Conservation (phyloP, 2,329 filamentous ascomycete species). For the Emydomyces testavorans region DNA sequence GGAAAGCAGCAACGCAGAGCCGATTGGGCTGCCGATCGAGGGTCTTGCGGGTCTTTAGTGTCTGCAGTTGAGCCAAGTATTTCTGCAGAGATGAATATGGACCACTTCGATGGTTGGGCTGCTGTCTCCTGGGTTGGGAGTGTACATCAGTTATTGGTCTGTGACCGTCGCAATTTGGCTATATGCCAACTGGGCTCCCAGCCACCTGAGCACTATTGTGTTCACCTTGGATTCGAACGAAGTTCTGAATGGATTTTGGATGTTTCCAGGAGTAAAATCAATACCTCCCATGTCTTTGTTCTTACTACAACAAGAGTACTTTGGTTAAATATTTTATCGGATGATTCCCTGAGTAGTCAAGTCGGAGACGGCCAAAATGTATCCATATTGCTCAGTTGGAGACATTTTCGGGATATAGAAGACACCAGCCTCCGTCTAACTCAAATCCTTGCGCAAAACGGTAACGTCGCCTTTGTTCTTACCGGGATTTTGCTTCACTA, state of each 20-base stretch:
- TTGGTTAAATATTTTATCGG: constrained; percentile 32
- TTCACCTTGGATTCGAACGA: constrained; percentile 30
- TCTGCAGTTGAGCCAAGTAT: constrained; percentile 11
- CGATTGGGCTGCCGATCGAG: constrained; percentile 23
- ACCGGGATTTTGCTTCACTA: constrained; percentile 3
- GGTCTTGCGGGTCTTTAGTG: constrained; percentile 26
- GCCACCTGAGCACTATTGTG: constrained; percentile 20
- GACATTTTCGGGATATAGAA: constrained; percentile 44
- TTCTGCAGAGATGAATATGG: constrained; percentile 14
- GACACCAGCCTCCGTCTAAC: constrained; percentile 41
- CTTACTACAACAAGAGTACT: constrained; percentile 44
- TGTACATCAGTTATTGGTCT: constrained; percentile 39
- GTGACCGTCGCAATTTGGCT: constrained; percentile 37
- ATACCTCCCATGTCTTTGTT: constrained; percentile 39
- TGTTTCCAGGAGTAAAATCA: constrained; percentile 34
- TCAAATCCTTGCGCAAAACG: constrained; percentile 24
- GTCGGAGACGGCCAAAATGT: constrained; percentile 23
- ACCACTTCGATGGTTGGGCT: constrained; percentile 35
- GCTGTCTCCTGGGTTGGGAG: constrained; percentile 32
- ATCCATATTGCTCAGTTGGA: constrained; percentile 37
- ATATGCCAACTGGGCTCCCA: constrained; percentile 27
- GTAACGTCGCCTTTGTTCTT: constrained; percentile 21
- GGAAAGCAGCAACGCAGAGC: constrained; percentile 23
- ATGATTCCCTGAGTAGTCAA: constrained; percentile 18
- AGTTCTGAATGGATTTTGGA: constrained; percentile 46